Evolutionary conservation across 1,284 basidiomycete genomes (phyloP).

Genomic region (Agroathelia rolfsii): DNA sequence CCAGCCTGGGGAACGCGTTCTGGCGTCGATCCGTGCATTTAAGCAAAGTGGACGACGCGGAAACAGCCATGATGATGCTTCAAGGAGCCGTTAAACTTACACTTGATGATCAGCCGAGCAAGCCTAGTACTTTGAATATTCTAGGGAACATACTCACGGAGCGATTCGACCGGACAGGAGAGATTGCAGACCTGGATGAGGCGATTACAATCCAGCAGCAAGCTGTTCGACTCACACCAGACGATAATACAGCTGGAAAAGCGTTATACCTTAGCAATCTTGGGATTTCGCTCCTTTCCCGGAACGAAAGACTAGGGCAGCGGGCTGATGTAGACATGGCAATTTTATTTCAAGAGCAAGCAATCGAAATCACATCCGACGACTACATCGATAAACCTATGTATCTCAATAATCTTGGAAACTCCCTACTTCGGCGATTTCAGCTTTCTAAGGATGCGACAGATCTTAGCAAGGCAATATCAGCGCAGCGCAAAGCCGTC

Average conservation of each 20-base stretch:
- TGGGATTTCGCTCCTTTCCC: slow-evolving; percentile 3
- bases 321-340: slow-evolving; percentile 9
- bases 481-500: slow-evolving; percentile 4
- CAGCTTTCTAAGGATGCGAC: slow-evolving; percentile 5
- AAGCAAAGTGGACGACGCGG: too few relatives aligned
- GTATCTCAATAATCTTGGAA: slow-evolving; percentile 14
- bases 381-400: slow-evolving; percentile 7
- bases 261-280: slow-evolving; percentile 7
- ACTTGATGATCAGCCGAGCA: too few relatives aligned
- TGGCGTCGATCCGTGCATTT: too few relatives aligned
- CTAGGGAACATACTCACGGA: too few relatives aligned
- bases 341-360: slow-evolving; percentile 3
- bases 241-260: slow-evolving; percentile 5
- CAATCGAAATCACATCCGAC: slow-evolving; percentile 7
- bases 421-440: slow-evolving; percentile 11
- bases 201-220: slow-evolving; percentile 13
- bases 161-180: slow-evolving; percentile 12
- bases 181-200: slow-evolving; percentile 15
- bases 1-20: too few relatives aligned
- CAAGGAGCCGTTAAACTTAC: too few relatives aligned
- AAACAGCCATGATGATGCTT: too few relatives aligned
- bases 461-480: slow-evolving; percentile 10
- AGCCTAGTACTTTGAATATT: too few relatives aligned
- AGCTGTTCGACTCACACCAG: slow-evolving; percentile 11
- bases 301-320: slow-evolving; percentile 8